Evolutionary conservation across 768 basidiomycete genomes (phyloP).

Genomic region (Mycena rebaudengoi): DNA sequence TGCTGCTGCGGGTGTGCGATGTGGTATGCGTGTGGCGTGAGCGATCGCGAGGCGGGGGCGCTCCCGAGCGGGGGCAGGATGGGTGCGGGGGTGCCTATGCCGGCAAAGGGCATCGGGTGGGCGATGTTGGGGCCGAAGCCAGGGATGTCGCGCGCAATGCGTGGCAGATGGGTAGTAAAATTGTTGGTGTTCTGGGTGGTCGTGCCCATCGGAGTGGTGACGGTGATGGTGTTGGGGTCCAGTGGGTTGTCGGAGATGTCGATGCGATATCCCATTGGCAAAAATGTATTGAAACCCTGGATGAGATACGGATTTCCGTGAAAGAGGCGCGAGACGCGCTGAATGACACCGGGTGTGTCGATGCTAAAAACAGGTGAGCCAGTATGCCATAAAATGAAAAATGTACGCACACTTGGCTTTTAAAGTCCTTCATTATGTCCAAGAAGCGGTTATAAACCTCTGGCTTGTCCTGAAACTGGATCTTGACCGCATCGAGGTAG

Average conservation of each 20-base stretch:
- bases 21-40: conserved; percentile 62
- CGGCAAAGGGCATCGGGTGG: conserved; percentile 44
- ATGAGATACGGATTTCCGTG: conserved; percentile 90
- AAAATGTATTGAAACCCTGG: conserved; percentile 97
- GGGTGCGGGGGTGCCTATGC: conserved; percentile 30
- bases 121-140: conserved; percentile 40
- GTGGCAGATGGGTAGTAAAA: conserved; percentile 33
- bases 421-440: conserved; percentile 99
- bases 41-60: conserved; percentile 59
- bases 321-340: conserved; percentile 93
- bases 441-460: conserved; percentile 95
- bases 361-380: conserved; percentile 62
- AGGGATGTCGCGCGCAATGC: conserved; percentile 39
- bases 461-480: conserved; percentile 87
- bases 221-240: conserved; percentile 78
- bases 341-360: conserved; percentile 97
- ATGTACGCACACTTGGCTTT: conserved; percentile 85
- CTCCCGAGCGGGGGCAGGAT: conserved; percentile 40
- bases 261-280: conserved; percentile 94
- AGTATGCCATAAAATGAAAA: conserved; percentile 13
- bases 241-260: conserved; percentile 79
- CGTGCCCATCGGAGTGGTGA: conserved; percentile 81
- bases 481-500: conserved; percentile 94
- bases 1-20: conserved; percentile 41
- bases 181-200: conserved; percentile 62